Evolutionary conservation across 2,329 filamentous ascomycete species (phyloP), one percentile per base, ranked within the genome.

Genomic region (Leptographium galeiforme): DNA sequence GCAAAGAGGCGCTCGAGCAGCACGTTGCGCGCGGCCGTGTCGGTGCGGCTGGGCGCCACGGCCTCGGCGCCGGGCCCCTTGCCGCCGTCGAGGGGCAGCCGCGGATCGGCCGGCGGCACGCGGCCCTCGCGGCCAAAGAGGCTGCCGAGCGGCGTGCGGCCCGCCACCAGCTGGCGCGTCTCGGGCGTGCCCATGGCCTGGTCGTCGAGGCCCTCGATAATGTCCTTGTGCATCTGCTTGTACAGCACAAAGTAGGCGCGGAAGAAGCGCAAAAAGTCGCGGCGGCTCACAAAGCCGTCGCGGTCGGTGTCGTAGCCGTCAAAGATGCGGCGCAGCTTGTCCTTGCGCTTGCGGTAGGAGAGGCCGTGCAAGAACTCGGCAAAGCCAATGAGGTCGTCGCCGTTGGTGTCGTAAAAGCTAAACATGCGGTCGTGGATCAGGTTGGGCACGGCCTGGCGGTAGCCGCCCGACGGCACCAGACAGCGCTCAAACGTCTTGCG

Each of bases 361-460:
- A 96, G 73, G 1, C 89, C 93, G 54, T 85, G 81, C 30, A 97
- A 71, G 63, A 96, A 98, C 65, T 98, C 93, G 49, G 88, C 78
- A 60, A 98, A 97, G 8, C 87, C 87, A 61, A 98, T 96, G 8
- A 95, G 72, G 25, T 86, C 87, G 64, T 98, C 89, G 44, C 81
- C 78, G 65, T 97, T 91, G 36, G 84, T 87, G 67, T 98, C 93
- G 66, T 96, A 98, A 66, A 96, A 96, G 50, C 87, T 81, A 68
- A 97, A 98, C 79, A 96, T 93, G 60, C 93, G 85, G 66, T 98
- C 91, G 63, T 95, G 93, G 55, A 98, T 87, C 14, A 95, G 78
- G 64, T 94, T 96, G 1, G 91, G 88, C 0, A 85, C 78, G 12
- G 85, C 81, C 53, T 89, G 84, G 36, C 84, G 79, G 55, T 82